Evolutionary conservation across 495 filamentous ascomycete genomes (phyloP).

Genomic region (Paragyromitra xinjiangensis): DNA sequence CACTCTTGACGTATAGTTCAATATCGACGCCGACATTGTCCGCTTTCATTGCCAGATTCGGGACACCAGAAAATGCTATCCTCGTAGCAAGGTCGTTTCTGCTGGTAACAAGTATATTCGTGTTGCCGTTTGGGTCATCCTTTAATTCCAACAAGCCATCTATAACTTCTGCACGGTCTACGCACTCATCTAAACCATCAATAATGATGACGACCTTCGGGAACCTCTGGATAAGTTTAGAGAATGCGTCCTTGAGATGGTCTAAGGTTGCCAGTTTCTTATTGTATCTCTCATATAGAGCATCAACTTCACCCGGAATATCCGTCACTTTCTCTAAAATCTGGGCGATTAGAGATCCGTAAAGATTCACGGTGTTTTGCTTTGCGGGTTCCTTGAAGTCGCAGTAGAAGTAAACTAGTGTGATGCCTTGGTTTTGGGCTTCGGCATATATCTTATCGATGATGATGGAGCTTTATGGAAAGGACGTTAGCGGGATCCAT

Average conservation of each 20-base stretch:
- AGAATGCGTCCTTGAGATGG: constrained; percentile 30
- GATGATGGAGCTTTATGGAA: constrained; percentile 38
- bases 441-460: constrained; percentile 29
- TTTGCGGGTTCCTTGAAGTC: constrained; percentile 24
- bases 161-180: background rate
- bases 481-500: no score
- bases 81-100: constrained; percentile 15
- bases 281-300: constrained; percentile 13
- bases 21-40: constrained; percentile 32
- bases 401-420: constrained; percentile 39
- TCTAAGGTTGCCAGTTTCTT: constrained; percentile 4
- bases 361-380: constrained; percentile 7
- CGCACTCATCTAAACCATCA: constrained; percentile 35
- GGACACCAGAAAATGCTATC: background rate
- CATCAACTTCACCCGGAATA: constrained; percentile 22
- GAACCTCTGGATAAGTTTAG: constrained; percentile 2
- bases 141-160: constrained; percentile 18
- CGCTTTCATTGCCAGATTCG: constrained; percentile 6
- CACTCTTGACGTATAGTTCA: constrained; percentile 16
- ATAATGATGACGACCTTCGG: constrained; percentile 29
- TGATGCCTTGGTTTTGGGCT: constrained; percentile 9
- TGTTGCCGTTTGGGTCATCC: constrained; percentile 7
- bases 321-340: constrained; percentile 14
- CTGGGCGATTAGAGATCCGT: no score
- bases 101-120: constrained; percentile 28